phyloP scores from a whole-genome alignment of 345 rosid species.

The Moricandia moricandioides region DNA sequence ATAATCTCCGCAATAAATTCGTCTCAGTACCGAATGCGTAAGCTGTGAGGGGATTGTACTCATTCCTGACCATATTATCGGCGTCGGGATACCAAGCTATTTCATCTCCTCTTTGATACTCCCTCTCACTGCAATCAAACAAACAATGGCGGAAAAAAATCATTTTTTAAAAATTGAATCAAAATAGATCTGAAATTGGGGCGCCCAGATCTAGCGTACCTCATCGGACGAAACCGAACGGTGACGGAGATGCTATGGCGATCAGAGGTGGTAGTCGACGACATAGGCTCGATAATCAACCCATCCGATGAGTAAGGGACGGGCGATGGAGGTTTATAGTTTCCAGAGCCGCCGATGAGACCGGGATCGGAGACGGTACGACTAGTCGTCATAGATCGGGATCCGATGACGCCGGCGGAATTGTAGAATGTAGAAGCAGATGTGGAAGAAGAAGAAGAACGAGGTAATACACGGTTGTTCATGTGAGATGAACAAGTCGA shows the following conservation, averaged over 20 bases:
- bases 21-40: constrained; percentile 74
- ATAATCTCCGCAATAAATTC: neutral
- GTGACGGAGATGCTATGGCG: constrained; percentile 95
- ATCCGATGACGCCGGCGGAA: constrained; percentile 43
- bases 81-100: constrained; percentile 95
- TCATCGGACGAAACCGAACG: constrained; percentile 92
- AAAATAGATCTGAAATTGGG: constrained; percentile 46
- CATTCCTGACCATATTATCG: constrained; percentile 80
- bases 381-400: constrained; percentile 83
- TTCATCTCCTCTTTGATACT: constrained; percentile 93
- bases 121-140: constrained; percentile 68
- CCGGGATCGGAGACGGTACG: constrained; percentile 63
- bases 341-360: constrained; percentile 37
- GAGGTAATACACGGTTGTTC: constrained; percentile 58
- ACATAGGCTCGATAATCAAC: constrained; percentile 58
- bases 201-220: constrained; percentile 49
- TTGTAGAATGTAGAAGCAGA: constrained; percentile 46
- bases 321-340: constrained; percentile 44
- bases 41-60: constrained; percentile 81
- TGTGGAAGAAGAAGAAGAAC: constrained; percentile 67
- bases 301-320: constrained; percentile 64
- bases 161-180: neutral
- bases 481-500: constrained; percentile 59
- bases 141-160: neutral
- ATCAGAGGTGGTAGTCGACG: constrained; percentile 52